Evolutionary conservation across 164 flowering plant species (phyloP), one percentile per base, ranked within the genome.

Genomic region (Cinnamomum micranthum): DNA sequence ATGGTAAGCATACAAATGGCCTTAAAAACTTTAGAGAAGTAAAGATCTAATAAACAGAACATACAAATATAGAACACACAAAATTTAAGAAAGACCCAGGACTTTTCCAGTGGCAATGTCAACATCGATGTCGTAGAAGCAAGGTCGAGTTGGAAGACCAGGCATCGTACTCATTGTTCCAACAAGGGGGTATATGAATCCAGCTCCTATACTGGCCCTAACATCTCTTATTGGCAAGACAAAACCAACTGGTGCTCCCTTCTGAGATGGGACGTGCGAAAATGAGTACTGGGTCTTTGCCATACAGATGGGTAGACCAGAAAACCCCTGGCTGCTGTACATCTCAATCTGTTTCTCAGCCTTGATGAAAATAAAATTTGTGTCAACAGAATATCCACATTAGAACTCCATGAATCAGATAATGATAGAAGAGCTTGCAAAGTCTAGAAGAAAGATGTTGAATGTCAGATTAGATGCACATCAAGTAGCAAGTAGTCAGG

Each of bases 111-210:
- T 91, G 41, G 88, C 68, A 2, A 92, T 88, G 81, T 93, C 95
- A 10, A 95, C 76, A 77, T 95, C 99, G 65, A 95, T 93, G 62
- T 95, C 99, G 65, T 87, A 95, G 80, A 93, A 95, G 88, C 97
- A 95, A 62, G 99, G 99, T 74, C 99, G 86, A 12, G 99, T 95
- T 0, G 88, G 99, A 76, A 95, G 96, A 20, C 99, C 98, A 1
- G 99, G 99, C 99, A 95, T 95, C 12, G 99, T 95, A 72, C 95
- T 91, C 99, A 93, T 95, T 9, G 97, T 89, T n/a, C 99, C 99
- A 25, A 93, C 96, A 4, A 95, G 76, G 14, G 99, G 98, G 79
- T 91, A 92, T 25, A 95, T 93, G 78, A 95, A 95, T 63, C 99
- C 98, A n/a, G 99, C 99, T 31, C 99, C 99, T 75, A 95, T 93